Evolutionary conservation across 2,329 filamentous ascomycete species (phyloP).

Genomic region (Coniochaeta sp.): DNA sequence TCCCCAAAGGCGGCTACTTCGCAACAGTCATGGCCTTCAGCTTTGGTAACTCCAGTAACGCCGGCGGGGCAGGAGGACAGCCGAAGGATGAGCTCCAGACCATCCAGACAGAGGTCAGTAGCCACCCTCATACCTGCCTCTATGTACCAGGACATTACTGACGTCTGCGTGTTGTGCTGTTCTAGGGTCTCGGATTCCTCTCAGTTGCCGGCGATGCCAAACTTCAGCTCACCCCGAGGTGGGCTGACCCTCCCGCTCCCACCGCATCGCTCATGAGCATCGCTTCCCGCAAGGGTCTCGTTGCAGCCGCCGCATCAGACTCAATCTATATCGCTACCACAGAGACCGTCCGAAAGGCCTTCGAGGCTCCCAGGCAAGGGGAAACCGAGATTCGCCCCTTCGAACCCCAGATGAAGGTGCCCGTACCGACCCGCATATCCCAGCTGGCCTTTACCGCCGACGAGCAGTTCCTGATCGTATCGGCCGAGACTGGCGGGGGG

Average conservation of each 20-base stretch:
- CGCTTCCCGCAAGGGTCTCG: conserved; percentile 69
- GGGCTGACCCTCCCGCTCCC: conserved; percentile 68
- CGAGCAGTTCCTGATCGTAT: conserved; percentile 76
- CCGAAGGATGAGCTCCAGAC: conserved; percentile 56
- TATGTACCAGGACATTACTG: conserved; percentile 5
- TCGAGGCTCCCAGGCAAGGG: conserved; percentile 51
- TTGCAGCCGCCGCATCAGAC: conserved; percentile 83
- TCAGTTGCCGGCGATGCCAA: conserved; percentile 75
- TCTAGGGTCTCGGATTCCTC: conserved; percentile 74
- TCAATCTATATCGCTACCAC: conserved; percentile 70
- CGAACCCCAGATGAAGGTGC: conserved; percentile 64
- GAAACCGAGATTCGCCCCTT: conserved; percentile 64
- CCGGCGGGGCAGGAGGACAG: conserved; percentile 29
- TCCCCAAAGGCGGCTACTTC: conserved; percentile 26
- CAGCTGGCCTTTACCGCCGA: conserved; percentile 90
- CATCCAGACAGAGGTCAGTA: conserved; percentile 70
- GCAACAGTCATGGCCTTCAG: conserved; percentile 56
- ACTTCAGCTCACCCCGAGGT: conserved; percentile 71
- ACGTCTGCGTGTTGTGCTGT: not conserved
- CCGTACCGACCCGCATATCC: conserved; percentile 68
- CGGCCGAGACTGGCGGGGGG: conserved; percentile 73
- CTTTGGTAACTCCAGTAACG: conserved; percentile 43
- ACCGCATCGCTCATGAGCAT: conserved; percentile 80
- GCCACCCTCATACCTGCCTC: not conserved
- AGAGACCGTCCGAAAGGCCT: conserved; percentile 69